Evolutionary conservation across 2,329 filamentous ascomycete species (phyloP).

Genomic region (Alternaria angustiovoidea): DNA sequence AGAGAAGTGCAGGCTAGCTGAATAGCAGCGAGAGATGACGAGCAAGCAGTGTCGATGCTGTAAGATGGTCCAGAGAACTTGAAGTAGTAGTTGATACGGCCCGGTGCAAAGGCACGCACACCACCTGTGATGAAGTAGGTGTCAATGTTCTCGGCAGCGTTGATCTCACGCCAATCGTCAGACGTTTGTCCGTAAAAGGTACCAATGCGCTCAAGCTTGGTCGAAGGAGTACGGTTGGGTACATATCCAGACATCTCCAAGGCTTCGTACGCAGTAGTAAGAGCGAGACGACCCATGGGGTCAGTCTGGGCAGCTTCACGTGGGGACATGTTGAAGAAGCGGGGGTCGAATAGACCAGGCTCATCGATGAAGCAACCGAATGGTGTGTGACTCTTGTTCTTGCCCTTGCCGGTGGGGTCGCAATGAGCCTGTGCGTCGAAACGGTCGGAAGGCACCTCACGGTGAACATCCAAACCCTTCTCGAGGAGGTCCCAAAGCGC

Average conservation of each 20-base stretch:
- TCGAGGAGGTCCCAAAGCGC: constrained; percentile 78
- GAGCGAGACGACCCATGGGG: constrained; percentile 78
- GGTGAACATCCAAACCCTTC: constrained; percentile 77
- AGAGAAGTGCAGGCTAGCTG: constrained; percentile 76
- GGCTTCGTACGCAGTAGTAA: constrained; percentile 81
- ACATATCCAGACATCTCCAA: constrained; percentile 83
- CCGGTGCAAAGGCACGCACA: constrained; percentile 67
- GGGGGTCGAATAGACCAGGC: constrained; percentile 79
- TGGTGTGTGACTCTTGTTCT: constrained; percentile 79
- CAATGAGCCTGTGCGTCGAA: constrained; percentile 76
- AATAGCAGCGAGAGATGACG: constrained; percentile 75
- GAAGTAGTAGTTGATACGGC: constrained; percentile 78
- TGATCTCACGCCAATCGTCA: constrained; percentile 80
- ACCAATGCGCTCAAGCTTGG: constrained; percentile 70
- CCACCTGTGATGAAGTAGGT: constrained; percentile 72
- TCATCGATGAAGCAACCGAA: constrained; percentile 80
- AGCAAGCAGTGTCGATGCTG: constrained; percentile 80
- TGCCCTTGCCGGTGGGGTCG: constrained; percentile 74
- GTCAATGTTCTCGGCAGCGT: constrained; percentile 75
- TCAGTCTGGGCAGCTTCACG: constrained; percentile 82
- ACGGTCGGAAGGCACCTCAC: constrained; percentile 72
- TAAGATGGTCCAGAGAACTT: constrained; percentile 77
- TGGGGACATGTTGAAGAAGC: constrained; percentile 88
- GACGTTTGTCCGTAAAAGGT: constrained; percentile 79
- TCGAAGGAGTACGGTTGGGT: constrained; percentile 74